Percentiles rank a stretch among this genome's conserved stretches.
Evolutionary conservation across 208 protist species (phyloP).

Genomic region (Endotrypanum monterogeii): DNA sequence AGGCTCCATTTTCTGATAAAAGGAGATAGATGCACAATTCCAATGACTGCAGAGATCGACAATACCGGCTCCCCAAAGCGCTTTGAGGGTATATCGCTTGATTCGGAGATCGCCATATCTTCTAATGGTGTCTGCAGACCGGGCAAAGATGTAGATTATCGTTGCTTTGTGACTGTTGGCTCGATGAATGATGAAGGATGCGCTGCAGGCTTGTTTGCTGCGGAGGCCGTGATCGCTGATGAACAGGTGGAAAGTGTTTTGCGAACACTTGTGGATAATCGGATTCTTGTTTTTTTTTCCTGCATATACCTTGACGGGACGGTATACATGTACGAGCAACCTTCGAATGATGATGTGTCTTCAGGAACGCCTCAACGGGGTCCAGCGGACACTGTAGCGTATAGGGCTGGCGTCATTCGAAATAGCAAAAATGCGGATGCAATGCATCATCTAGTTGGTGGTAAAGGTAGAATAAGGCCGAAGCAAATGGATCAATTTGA

Average conservation of each 20-base stretch:
- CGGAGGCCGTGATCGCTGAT: neutral
- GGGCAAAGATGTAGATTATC: neutral
- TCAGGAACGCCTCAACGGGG: no score
- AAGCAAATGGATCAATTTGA: neutral
- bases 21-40: neutral
- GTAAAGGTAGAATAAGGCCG: neutral
- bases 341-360: neutral
- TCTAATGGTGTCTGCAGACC: neutral
- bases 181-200: neutral
- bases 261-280: neutral
- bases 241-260: neutral
- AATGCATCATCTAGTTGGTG: neutral
- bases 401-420: slow-evolving; percentile 1
- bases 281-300: neutral
- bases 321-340: neutral
- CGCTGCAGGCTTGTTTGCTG: neutral
- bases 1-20: neutral
- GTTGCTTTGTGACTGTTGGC: neutral
- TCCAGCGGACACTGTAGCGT: neutral
- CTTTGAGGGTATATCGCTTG: neutral
- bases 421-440: slow-evolving; percentile 5
- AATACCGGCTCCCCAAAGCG: neutral
- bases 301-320: neutral
- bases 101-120: neutral
- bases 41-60: neutral